Conservation (phyloP, 306 rosid genomes). For the Gillenia trifoliata region DNA sequence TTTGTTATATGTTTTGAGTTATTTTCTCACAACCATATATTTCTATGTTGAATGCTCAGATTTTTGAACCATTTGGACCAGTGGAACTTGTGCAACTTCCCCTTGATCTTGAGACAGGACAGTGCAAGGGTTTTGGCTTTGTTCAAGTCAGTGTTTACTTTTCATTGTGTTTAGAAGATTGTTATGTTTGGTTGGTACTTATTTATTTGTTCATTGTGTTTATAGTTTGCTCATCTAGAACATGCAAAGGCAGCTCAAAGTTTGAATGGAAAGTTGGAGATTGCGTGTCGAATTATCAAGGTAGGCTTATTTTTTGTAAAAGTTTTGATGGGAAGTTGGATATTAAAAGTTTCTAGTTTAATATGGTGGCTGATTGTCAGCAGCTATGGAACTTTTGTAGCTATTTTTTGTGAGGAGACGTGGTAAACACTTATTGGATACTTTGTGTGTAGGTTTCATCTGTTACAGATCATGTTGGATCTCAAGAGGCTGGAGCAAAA, state of each 20-base stretch:
- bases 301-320: constrained; percentile 27
- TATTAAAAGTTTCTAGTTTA: background rate
- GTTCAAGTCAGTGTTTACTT: constrained; percentile 65
- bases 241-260: constrained; percentile 97
- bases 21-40: constrained; percentile 11
- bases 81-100: constrained; percentile 96
- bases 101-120: constrained; percentile 91
- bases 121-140: constrained; percentile 99
- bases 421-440: background rate
- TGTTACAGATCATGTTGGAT: constrained; percentile 86
- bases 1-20: background rate
- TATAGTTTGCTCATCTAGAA: constrained; percentile 92
- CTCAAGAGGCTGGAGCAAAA: constrained; percentile 77
- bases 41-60: constrained; percentile 40
- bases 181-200: constrained; percentile 3
- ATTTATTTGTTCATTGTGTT: constrained; percentile 15
- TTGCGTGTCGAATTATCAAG: constrained; percentile 94
- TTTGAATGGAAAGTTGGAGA: constrained; percentile 91
- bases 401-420: background rate
- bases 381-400: background rate
- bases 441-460: constrained; percentile 68
- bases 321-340: background rate
- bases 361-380: background rate
- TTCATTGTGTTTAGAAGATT: constrained; percentile 4
- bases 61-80: constrained; percentile 96